Base-by-base conservation (phyloP, 768 basidiomycete genomes). In the Clavaria fumosa region DNA sequence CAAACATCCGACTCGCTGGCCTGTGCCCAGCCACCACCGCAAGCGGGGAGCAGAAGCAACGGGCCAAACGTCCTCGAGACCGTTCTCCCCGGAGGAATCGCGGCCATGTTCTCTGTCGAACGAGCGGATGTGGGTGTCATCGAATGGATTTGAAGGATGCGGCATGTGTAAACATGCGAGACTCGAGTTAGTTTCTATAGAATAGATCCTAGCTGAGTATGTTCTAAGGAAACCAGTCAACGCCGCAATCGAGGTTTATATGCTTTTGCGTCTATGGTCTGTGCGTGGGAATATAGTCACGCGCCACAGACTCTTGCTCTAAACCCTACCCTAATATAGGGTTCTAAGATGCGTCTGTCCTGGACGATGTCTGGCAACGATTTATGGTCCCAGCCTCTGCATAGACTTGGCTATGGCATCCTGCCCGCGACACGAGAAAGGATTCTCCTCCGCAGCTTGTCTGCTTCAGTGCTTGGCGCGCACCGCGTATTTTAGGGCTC, bases 131-230 rank as follows among this genome's bases (percentile, higher is more conserved):
- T 61, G 46, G 23, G 56, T 54, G 59, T 72, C 70, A 72, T 72
- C 70, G 62, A 64, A 55, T 64, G 67, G 64, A 72, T 60, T 61
- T 66, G 67, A 70, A 69, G 61, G 59, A 64, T 66, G 66, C 49
- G 70, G 70, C 70, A 73, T 67, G 69, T 62, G 59, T 70, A 71
- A 69, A 72, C 69, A 70, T 72, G 70, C 71, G 66, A 72, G 69
- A 72, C 69, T 70, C 70, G 69, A 45, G 71, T 72, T 68, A 71
- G 70, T 68, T 67, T 66, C 70, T 72, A 71, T 72, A 70, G 53
- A 72, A 72, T 69, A 72, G 70, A 72, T 72, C 71, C 70, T 72
- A 45, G 70, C 68, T 70, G 71, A 72, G 70, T 72, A 72, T 72
- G 69, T 69, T 72, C 71, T 70, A 43, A 57, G 49, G 69, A 59